Evolutionary conservation across 768 basidiomycete species (phyloP), one percentile per base, ranked within the genome.

Genomic region (Trametes villosa): DNA sequence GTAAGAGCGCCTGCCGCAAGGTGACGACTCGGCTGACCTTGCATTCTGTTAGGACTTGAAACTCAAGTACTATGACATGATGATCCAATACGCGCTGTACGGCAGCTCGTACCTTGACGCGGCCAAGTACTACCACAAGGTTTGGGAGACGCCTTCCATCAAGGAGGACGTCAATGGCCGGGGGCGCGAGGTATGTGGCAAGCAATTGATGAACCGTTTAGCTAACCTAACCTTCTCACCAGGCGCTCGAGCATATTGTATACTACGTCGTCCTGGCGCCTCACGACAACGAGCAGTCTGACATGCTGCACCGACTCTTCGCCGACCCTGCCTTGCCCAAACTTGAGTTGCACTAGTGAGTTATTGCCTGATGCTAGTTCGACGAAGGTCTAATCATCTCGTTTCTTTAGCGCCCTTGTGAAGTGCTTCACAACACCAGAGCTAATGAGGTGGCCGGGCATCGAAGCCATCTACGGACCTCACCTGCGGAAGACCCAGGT

Each of bases 121-220:
- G 8, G 94, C 94, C 38, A 96, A 96, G 72, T 88, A 96, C 68
- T 98, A 95, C 72, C 83, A 96, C 77, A 95, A 95, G 71, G 90
- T 99, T 40, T 98, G 95, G 93, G 95, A 97, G 71, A 98, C 96
- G 15, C 92, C 95, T 7, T 88, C 92, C 46, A 89, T 99, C 76
- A 94, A 94, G 75, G 86, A 87, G 42, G 95, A 97, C 65, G 84
- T 82, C 40, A 81, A 72, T 20, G 85, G 80, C 68, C 89, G 92
- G 64, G 88, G 86, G 40, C 84, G 83, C 67, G 78, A 83, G 45
- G 91, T 91, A 71, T 56, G 88, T 70, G 29, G 33, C 34, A 45
- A 24, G 46, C 20, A 44, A 2, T n/a, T 22, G 26, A 9, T 18
- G 2, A 34, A 26, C 65, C 40, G 40, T 36, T 47, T 29, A 26